Evolutionary conservation across 2,329 filamentous ascomycete species (phyloP), one percentile per base, ranked within the genome.

Genomic region (Penicillium sp.): DNA sequence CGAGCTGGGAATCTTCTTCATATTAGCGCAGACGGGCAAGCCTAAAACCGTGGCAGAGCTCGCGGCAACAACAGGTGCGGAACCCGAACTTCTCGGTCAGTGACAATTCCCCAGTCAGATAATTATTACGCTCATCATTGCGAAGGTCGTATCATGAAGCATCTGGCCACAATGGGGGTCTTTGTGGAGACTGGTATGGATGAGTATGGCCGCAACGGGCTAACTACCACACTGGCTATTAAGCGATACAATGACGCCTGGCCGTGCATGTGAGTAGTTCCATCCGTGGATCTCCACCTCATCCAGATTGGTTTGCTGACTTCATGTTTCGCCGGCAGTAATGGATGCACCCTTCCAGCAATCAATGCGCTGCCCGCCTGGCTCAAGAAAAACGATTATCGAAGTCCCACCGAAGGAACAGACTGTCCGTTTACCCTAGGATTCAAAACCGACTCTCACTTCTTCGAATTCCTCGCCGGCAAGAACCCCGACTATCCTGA

Each of bases 71-170:
- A 63, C 57, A 3, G 46, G 57, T 4, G 45, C 56, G 11, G 56
- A 60, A 27, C 48, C 57, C 2, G 49, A 56, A 27, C 34, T 65
- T 19, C 55, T 65, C 11, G 52, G 62, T 63, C n/a, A 34, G 45
- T 47, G 6, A 15, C 15, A 25, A 34, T 5, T 10, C 6, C n/a
- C n/a, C 9, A 3, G 1, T 13, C 19, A 19, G 2, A 33, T 9
- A 15, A 33, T 21, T 3, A 21, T 33, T 4, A 33, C 7, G 15
- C 44, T 46, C n/a, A 25, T 50, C 3, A 8, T 13, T 9, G 2
- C 10, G 5, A 25, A 65, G 62, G 48, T 4, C 60, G 63, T 11
- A 45, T 65, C 19, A 47, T 61, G 55, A 63, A 65, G 38, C 63
- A 65, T 46, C 52, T 64, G 2, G 60, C 52, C 29, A 53, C 62